Percentiles rank a stretch among this genome's conserved stretches.
These are phyloP conservation scores for Phytopythium helicoides DNA, from an alignment of 352 stramenopile species.

Conservation along the genomic window DNA sequence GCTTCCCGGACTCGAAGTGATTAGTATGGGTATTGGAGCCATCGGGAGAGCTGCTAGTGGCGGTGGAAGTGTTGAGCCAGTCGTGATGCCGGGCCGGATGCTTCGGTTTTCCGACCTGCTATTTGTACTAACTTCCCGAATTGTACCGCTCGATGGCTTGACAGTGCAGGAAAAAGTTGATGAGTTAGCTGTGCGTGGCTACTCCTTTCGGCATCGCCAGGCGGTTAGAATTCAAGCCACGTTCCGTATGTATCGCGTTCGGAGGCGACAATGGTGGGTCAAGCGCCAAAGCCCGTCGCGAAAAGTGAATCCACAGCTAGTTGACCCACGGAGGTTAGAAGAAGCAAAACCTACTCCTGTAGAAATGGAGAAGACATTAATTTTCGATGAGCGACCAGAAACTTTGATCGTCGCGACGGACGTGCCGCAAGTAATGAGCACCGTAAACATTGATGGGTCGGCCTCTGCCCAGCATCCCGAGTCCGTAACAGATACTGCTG, in stretches of 20 bases:
- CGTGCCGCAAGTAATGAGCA: background rate
- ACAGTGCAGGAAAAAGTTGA: slow-evolving; percentile 85
- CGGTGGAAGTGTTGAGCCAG: background rate
- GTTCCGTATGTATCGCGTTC: slow-evolving; percentile 62
- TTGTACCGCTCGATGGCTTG: slow-evolving; percentile 64
- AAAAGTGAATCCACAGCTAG: background rate
- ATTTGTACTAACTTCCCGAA: slow-evolving; percentile 62
- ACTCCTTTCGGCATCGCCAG: slow-evolving; percentile 59
- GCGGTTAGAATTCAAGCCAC: slow-evolving; percentile 59
- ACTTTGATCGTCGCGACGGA: slow-evolving; percentile 7
- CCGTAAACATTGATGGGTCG: background rate
- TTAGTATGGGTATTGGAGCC: slow-evolving; percentile 7
- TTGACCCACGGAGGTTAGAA: too few species aligned
- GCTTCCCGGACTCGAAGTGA: slow-evolving; percentile 6
- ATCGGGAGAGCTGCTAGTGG: slow-evolving; percentile 7
- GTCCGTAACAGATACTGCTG: too few species aligned
- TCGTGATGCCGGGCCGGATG: slow-evolving; percentile 52
- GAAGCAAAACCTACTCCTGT: background rate
- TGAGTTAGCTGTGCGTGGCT: slow-evolving; percentile 67
- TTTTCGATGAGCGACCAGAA: background rate
- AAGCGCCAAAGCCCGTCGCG: background rate
- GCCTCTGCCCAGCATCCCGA: too few species aligned
- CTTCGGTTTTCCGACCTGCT: slow-evolving; percentile 75
- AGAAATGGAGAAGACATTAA: background rate
- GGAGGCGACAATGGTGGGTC: slow-evolving; percentile 11